Conservation (phyloP, 75 land plant species). For the Pseudotsuga menziesii region DNA sequence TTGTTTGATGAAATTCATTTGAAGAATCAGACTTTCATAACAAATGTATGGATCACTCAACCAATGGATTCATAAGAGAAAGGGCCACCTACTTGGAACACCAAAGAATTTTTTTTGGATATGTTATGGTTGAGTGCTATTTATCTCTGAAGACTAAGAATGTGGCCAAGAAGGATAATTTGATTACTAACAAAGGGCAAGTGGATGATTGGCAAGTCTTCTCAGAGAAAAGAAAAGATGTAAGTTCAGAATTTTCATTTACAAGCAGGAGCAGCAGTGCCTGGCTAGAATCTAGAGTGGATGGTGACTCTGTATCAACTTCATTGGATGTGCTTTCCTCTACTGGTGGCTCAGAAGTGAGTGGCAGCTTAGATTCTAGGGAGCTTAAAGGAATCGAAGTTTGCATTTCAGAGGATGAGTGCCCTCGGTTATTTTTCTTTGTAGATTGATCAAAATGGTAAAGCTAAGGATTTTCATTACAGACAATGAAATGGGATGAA, state of each 20-base stretch:
- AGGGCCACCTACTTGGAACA: not conserved
- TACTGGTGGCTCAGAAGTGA: not conserved
- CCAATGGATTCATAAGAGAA: not conserved
- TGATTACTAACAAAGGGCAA: not conserved
- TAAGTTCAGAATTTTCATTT: not conserved
- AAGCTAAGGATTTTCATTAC: not conserved
- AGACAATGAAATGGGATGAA: not conserved
- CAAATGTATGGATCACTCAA: not conserved
- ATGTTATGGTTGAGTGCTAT: not conserved
- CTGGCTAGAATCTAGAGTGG: not conserved
- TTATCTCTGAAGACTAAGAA: not conserved
- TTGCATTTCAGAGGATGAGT: not conserved
- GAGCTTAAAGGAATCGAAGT: not conserved
- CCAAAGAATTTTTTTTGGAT: not conserved
- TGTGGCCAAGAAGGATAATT: not conserved
- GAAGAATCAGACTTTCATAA: not conserved
- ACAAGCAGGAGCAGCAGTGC: not conserved
- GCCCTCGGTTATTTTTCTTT: not conserved
- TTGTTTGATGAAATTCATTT: slow-evolving; percentile 1
- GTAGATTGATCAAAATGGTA: not conserved
- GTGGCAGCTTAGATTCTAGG: not conserved
- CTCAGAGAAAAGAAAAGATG: not conserved
- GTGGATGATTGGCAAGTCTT: not conserved
- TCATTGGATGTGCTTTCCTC: not conserved
- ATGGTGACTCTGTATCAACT: not conserved